These are phyloP conservation scores for Pilasporangium apinafurcum DNA, from an alignment of 352 stramenopile species.

Conservation along the genomic window DNA sequence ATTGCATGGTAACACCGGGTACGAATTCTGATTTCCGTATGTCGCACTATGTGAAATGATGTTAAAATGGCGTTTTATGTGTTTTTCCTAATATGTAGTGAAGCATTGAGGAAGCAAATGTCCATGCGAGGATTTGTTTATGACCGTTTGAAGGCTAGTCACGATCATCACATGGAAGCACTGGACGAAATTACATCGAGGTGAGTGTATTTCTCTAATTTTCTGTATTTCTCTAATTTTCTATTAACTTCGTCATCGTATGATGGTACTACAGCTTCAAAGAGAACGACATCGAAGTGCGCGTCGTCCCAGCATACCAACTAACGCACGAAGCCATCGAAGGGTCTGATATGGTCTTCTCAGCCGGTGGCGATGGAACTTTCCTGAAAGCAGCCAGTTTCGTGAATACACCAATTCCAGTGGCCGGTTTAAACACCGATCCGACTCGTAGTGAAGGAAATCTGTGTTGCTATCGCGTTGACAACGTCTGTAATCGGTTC, in stretches of 20 bases:
- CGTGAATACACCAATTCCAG: slow-evolving; percentile 78
- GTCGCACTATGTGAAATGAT: slow-evolving; percentile 4
- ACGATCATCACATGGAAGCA: slow-evolving; percentile 82
- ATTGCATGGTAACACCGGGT: slow-evolving; percentile 76
- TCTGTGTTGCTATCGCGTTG: slow-evolving; percentile 82
- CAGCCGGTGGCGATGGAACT: slow-evolving; percentile 77
- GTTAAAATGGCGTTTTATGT: slow-evolving; percentile 1
- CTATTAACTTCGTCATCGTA: not conserved
- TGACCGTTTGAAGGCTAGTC: slow-evolving; percentile 78
- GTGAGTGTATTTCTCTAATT: slow-evolving; percentile 9
- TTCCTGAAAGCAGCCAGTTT: slow-evolving; percentile 86
- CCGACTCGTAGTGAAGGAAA: slow-evolving; percentile 81
- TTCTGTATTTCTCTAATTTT: not conserved
- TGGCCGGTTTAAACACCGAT: slow-evolving; percentile 84
- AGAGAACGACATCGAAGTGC: slow-evolving; percentile 59
- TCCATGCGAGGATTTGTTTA: slow-evolving; percentile 87
- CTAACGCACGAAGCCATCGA: slow-evolving; percentile 75
- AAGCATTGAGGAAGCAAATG: slow-evolving; percentile 86
- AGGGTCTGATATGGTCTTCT: slow-evolving; percentile 83
- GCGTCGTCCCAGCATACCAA: slow-evolving; percentile 70
- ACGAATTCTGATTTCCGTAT: slow-evolving; percentile 8
- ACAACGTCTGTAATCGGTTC: slow-evolving; percentile 74
- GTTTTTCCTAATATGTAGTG: slow-evolving; percentile 27
- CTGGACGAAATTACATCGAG: slow-evolving; percentile 80
- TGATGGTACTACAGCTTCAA: slow-evolving; percentile 38